A percentile compares a stretch with the other conserved stretches of the same genome.
Conservation (phyloP, 306 rosid genomes). For the Aeschynomene evenia region DNA sequence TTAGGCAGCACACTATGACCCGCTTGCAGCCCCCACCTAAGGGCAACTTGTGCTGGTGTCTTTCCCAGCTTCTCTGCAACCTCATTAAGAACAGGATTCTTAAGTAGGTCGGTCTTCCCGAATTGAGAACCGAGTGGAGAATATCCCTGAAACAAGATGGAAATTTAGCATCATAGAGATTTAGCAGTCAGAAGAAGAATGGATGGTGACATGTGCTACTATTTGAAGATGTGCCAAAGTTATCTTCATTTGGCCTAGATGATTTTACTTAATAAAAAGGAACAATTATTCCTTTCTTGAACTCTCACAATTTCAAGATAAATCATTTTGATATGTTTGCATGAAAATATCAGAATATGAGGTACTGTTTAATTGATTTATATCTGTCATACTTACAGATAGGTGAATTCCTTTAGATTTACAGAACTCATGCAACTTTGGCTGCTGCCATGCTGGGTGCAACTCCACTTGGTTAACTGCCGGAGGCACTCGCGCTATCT, state of each 20-base stretch:
- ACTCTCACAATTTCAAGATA: background rate
- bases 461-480: constrained; percentile 22
- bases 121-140: constrained; percentile 11
- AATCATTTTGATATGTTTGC: background rate
- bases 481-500: background rate
- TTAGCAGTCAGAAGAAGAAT: background rate
- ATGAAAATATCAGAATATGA: background rate
- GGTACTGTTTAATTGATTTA: background rate
- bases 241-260: background rate
- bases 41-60: constrained; percentile 22
- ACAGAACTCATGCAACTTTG: constrained; percentile 19
- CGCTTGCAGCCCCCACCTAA: constrained; percentile 17
- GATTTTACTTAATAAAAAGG: background rate
- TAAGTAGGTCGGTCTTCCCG: background rate
- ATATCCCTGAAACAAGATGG: constrained; percentile 6
- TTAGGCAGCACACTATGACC: constrained; percentile 24
- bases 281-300: background rate
- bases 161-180: background rate
- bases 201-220: background rate
- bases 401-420: constrained; percentile 23
- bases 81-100: background rate
- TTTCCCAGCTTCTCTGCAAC: constrained; percentile 21
- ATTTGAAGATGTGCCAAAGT: background rate
- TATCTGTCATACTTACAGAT: background rate
- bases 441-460: constrained; percentile 20